Evolutionary conservation across 2,329 filamentous ascomycete species (phyloP).

Genomic region (Metarhizium anisopliae): DNA sequence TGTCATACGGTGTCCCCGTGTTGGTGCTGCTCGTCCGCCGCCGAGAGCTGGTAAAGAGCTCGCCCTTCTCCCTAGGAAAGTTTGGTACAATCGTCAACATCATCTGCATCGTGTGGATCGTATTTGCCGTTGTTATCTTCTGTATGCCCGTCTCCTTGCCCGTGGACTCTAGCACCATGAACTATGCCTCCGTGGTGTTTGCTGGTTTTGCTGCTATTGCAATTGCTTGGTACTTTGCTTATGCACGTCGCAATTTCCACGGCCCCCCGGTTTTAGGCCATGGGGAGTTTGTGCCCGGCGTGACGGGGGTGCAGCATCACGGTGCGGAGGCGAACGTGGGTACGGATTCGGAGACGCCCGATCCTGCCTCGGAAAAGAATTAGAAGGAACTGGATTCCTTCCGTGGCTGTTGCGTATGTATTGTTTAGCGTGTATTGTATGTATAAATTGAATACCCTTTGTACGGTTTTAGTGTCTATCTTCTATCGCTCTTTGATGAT

Average conservation of each 20-base stretch:
- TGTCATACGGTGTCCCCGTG: constrained; percentile 69
- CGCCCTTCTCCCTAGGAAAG: constrained; percentile 58
- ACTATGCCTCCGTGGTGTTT: constrained; percentile 60
- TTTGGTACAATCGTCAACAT: constrained; percentile 63
- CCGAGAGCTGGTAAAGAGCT: constrained; percentile 55
- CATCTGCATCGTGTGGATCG: constrained; percentile 61
- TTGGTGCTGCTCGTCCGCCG: constrained; percentile 59
- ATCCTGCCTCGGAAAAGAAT: constrained; percentile 1
- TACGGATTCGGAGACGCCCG: constrained; percentile 2
- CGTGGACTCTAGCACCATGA: constrained; percentile 49
- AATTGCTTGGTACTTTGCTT: constrained; percentile 52
- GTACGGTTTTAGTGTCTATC: neutral
- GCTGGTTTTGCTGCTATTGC: constrained; percentile 52
- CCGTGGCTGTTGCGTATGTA: neutral
- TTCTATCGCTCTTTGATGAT: neutral
- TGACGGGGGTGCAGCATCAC: neutral
- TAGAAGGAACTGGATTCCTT: neutral
- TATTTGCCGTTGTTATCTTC: constrained; percentile 61
- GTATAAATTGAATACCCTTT: neutral
- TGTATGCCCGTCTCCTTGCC: constrained; percentile 62
- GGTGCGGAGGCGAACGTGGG: neutral
- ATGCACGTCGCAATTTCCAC: constrained; percentile 54
- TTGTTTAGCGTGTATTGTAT: neutral
- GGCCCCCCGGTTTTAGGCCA: constrained; percentile 36
- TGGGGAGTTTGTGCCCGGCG: neutral